These are phyloP conservation scores for Hypholoma fasciculare DNA, from an alignment of 768 basidiomycete species.

Conservation along the genomic window DNA sequence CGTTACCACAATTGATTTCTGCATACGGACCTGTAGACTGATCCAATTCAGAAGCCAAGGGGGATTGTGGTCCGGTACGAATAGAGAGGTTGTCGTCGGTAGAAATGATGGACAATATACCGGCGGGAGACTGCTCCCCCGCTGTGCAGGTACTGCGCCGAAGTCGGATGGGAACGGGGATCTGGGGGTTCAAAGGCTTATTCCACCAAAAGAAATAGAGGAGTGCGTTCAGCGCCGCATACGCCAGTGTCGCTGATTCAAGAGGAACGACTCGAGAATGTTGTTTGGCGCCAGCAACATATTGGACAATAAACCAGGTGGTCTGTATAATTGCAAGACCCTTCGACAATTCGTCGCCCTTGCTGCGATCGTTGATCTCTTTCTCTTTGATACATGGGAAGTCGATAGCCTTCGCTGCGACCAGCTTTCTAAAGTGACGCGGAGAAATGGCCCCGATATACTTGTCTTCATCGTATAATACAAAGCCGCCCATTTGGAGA, in stretches of 20 bases:
- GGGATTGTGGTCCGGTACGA: too few species aligned
- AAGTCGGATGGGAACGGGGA: too few species aligned
- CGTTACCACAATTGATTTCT: too few species aligned
- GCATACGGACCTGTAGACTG: too few species aligned
- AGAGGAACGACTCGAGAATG: slow-evolving; percentile 24
- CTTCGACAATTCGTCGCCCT: slow-evolving; percentile 33
- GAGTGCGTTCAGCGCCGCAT: slow-evolving; percentile 26
- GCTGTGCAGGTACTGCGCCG: too few species aligned
- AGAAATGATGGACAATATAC: too few species aligned
- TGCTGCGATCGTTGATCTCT: slow-evolving; percentile 22
- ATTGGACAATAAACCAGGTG: slow-evolving; percentile 33
- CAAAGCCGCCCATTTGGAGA: slow-evolving; percentile 12
- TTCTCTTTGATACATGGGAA: slow-evolving; percentile 5
- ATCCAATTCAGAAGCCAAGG: too few species aligned
- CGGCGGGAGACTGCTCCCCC: too few species aligned
- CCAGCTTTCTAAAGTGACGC: neutral
- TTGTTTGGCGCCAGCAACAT: slow-evolving; percentile 20
- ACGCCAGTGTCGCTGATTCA: slow-evolving; percentile 32
- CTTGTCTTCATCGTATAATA: neutral
- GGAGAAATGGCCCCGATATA: neutral
- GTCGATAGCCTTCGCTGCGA: neutral
- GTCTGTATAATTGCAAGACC: slow-evolving; percentile 29
- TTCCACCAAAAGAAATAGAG: slow-evolving; percentile 37
- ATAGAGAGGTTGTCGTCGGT: too few species aligned
- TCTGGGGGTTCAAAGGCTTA: slow-evolving; percentile 24